Evolutionary conservation across 352 stramenopile genomes (phyloP), one percentile per base, ranked within the genome.

Genomic region (Pythium rhizo-oryzae): DNA sequence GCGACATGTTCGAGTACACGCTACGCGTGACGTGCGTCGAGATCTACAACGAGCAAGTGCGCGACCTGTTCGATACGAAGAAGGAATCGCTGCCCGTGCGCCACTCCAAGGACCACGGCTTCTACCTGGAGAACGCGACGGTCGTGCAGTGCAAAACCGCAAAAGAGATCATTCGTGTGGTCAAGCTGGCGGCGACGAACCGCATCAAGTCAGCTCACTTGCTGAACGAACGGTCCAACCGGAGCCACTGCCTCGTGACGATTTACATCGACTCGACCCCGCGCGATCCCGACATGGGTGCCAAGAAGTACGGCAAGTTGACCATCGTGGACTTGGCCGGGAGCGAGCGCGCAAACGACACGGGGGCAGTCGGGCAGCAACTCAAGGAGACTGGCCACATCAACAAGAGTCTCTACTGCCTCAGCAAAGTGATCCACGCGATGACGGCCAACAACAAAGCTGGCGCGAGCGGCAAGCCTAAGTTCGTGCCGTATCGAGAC

Each of bases 351-450:
- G 85, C 59, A 23, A 85, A 81, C 21, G 83, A 92, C 57, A 90
- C 85, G 4, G 79, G 84, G 2, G 83, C 77, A 0, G 78, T 84
- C 3, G 85, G 83, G 9, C 69, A 72, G 33, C 85, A 92, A 62
- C 79, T 93, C 49, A 85, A 84, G 21, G 85, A 93, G 63, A 90
- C 83, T 0, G 84, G 81, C 4, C 79, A 91, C 60, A 93, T 92
- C 68, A 93, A 93, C 67, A 89, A 87, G 65, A 93, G 85, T 59
- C 72, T 93, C 25, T 84, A 91, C 64, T 91, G 82, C 62, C 78
- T 93, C 0, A 91, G 77, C 57, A 76, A 93, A 16, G 85, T 93
- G 30, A 92, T 93, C 62, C 80, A 90, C 25, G 83, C 85, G 8
- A 79, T 93, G 65, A 91, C 82, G 52, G 69, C 80, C 4, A 80